These are phyloP conservation scores for Inonotus obliquus DNA, from an alignment of 1,284 basidiomycete genomes.

Conservation along the genomic window DNA sequence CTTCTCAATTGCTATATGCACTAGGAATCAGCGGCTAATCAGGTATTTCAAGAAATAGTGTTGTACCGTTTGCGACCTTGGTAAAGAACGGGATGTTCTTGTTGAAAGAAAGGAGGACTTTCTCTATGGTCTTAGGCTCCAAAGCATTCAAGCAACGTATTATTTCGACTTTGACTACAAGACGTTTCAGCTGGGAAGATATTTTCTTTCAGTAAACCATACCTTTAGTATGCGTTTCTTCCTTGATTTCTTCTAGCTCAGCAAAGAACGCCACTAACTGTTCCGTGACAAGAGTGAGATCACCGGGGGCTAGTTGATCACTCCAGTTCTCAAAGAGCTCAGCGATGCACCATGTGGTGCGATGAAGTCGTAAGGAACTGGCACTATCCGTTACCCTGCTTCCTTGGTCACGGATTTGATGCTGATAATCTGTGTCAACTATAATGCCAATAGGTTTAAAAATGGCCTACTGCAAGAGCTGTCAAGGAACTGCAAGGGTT, in stretches of 20 bases:
- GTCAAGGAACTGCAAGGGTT: slow-evolving; percentile 4
- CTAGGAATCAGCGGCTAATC: neutral
- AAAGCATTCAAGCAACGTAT: slow-evolving; percentile 1
- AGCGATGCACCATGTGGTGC: neutral
- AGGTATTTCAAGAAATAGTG: neutral
- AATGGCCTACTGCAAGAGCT: neutral
- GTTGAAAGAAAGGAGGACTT: neutral
- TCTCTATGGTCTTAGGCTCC: neutral
- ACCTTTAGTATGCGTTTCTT: neutral
- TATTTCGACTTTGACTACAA: slow-evolving; percentile 8
- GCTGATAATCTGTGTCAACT: neutral
- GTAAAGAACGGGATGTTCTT: slow-evolving; percentile 5
- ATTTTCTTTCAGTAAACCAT: neutral
- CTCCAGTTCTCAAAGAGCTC: neutral
- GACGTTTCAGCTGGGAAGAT: neutral
- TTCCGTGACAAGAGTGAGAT: neutral
- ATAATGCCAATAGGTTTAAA: neutral
- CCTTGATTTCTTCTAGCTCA: neutral
- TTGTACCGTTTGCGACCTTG: slow-evolving; percentile 2
- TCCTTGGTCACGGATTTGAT: neutral
- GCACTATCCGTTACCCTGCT: neutral
- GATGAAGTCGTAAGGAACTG: neutral
- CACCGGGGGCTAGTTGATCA: neutral
- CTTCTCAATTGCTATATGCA: neutral
- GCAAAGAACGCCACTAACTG: slow-evolving; percentile 5